phyloP scores from a whole-genome alignment of 1,284 basidiomycete genomes.

The Ceratobasidium sp. region DNA sequence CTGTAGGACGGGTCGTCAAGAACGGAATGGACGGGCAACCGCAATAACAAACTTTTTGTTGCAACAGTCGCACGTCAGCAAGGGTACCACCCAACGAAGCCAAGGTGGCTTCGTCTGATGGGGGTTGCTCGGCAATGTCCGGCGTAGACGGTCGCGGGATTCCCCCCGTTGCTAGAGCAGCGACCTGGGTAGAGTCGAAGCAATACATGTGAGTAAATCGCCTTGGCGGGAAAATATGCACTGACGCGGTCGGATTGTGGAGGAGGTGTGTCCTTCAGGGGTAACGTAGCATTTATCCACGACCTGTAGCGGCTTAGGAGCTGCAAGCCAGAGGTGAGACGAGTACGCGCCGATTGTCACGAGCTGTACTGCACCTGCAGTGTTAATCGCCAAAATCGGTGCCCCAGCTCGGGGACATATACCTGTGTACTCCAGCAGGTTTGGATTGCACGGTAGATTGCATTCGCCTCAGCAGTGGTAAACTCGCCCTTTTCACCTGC shows the following conservation, averaged over 20 bases:
- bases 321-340: slow-evolving; percentile 56
- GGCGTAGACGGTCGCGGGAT: slow-evolving; percentile 28
- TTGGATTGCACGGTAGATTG: slow-evolving; percentile 76
- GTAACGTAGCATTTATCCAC: slow-evolving; percentile 71
- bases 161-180: not conserved
- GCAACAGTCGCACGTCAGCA: slow-evolving; percentile 33
- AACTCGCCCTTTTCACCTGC: slow-evolving; percentile 52
- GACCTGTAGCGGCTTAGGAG: slow-evolving; percentile 79
- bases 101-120: slow-evolving; percentile 21
- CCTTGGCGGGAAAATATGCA: not conserved
- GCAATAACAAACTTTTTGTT: slow-evolving; percentile 15
- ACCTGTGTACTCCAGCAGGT: slow-evolving; percentile 87
- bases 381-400: slow-evolving; percentile 88
- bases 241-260: slow-evolving; percentile 55
- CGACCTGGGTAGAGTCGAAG: slow-evolving; percentile 1
- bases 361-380: slow-evolving; percentile 72
- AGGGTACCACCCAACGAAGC: slow-evolving; percentile 16
- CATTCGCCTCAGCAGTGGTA: slow-evolving; percentile 67
- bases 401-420: slow-evolving; percentile 81
- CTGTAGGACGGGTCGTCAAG: not conserved
- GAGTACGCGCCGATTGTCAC: not conserved
- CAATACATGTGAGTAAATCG: slow-evolving; percentile 41
- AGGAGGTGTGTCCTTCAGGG: slow-evolving; percentile 50
- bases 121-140: slow-evolving; percentile 15
- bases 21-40: not conserved